Base-by-base conservation (phyloP, 78 protist species). In the Dictyostelium intermedium region DNA sequence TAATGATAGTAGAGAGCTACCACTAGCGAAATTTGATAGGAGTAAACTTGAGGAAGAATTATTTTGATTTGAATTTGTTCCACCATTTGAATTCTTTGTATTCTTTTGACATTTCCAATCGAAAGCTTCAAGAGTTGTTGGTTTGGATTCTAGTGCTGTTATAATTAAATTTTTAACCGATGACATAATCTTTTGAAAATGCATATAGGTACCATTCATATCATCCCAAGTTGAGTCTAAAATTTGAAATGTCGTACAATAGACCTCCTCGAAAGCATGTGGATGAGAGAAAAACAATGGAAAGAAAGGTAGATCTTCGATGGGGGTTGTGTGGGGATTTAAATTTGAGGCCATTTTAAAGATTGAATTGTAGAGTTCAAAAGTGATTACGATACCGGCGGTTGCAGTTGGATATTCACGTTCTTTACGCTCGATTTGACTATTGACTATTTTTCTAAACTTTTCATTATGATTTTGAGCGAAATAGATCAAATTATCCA, bases 141-240 rank as follows among this genome's bases (percentile, higher is more conserved):
- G 95, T 47, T 81, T 74, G 5, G 34, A 80, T 30, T 83, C 84
- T 7, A 91, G 32, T 27, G 91, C 73, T 13, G 95, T 60, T 2
- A 84, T 16, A 30, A 82, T 83, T 77, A 45, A n/a, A 61, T 91
- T 80, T 43, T 69, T 91, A 25, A 91, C 95, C 30, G 73, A 74
- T 14, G 95, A 70, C 10, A 91, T 25, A 35, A 91, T 83, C 82
- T 91, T 91, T 56, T 72, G 87, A 60, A 45, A 91, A 34, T 91
- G 35, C 95, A 91, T 91, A 32, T 91, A 91, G 35, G 80, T 61
- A 9, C 87, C 95, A 32, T 76, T 91, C 95, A 91, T 91, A 16
- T 80, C 83, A 41, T 91, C 95, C 95, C 95, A 91, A 39, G 95
- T 91, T 5, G 50, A n/a, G 45, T 91, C 95, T 50, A 91, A 32